Conservation (phyloP, 148 eudicot genomes). For the Vaccinium macrocarpon region DNA sequence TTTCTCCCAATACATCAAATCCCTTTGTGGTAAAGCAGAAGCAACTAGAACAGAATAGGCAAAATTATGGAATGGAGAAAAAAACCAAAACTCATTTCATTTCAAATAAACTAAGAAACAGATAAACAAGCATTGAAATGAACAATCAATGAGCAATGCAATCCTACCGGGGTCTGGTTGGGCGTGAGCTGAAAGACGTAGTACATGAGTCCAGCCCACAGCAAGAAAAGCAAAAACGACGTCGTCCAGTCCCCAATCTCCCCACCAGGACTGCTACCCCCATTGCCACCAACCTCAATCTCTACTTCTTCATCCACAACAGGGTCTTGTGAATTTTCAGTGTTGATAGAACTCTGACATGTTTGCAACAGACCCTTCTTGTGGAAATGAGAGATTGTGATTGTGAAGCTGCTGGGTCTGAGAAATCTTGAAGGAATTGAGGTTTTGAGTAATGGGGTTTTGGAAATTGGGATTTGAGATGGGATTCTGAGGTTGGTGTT, state of each 20-base stretch:
- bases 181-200: slow-evolving; percentile 78
- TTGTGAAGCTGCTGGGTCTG: not conserved
- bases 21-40: not conserved
- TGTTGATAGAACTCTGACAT: slow-evolving; percentile 37
- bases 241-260: slow-evolving; percentile 65
- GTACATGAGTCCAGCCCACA: slow-evolving; percentile 71
- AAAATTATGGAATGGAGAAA: not conserved
- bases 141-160: not conserved
- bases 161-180: slow-evolving; percentile 77
- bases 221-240: slow-evolving; percentile 65
- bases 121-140: not conserved
- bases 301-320: slow-evolving; percentile 30
- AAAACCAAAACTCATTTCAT: not conserved
- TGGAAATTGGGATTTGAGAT: slow-evolving; percentile 16
- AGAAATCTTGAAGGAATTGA: slow-evolving; percentile 17
- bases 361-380: slow-evolving; percentile 30
- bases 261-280: slow-evolving; percentile 34
- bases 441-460: slow-evolving; percentile 13
- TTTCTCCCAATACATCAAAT: not conserved
- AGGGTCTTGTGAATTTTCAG: slow-evolving; percentile 46
- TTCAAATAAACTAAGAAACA: not conserved
- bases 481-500: not conserved
- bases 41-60: not conserved
- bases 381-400: slow-evolving; percentile 7
- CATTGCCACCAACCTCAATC: slow-evolving; percentile 23